Evolutionary conservation across 2,329 filamentous ascomycete genomes (phyloP), one percentile per base, ranked within the genome.

Genomic region (Diaporthe aspalathi): DNA sequence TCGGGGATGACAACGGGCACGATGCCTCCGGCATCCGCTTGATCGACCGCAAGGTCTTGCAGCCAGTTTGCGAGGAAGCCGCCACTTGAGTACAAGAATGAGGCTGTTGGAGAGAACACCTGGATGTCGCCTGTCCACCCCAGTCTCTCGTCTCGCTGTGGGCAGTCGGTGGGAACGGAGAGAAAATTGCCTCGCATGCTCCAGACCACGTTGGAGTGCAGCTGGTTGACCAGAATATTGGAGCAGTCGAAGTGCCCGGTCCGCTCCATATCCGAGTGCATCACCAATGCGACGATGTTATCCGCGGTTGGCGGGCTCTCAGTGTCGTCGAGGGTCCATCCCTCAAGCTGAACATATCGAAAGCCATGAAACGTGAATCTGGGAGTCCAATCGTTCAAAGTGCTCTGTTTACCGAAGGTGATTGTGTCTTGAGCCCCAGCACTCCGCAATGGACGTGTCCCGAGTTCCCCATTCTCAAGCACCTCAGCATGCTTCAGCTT

Each of bases 151-250:
- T 89, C 86, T 1, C 86, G 81, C 72, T 89, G 86, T 0, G 87
- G 87, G 73, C 87, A 89, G 74, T 91, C 89, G 0, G 88, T 90
- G 0, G 88, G 88, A 0, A 90, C 78, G 0, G 83, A 84, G 2
- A 90, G 73, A 74, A 91, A 90, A 72, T 90, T 91, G 0, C 87
- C 87, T 32, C 83, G 83, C 84, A 89, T 89, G 6, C 83, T 84
- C 88, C 88, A 90, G 35, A 80, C 75, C 0, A 87, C 82, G 66
- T 91, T 91, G 0, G 82, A 67, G 72, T 90, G 85, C 3, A 91
- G 82, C 54, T 85, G 79, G 73, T 89, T 90, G 27, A 91, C 73
- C 3, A 84, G 77, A 0, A 74, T 54, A 50, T 91, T 78, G 0
- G 88, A 90, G 68, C 85, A 89, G 5, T 81, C 75, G 53, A 90